phyloP scores from a whole-genome alignment of 306 rosid genomes.

The Quercus variabilis region DNA sequence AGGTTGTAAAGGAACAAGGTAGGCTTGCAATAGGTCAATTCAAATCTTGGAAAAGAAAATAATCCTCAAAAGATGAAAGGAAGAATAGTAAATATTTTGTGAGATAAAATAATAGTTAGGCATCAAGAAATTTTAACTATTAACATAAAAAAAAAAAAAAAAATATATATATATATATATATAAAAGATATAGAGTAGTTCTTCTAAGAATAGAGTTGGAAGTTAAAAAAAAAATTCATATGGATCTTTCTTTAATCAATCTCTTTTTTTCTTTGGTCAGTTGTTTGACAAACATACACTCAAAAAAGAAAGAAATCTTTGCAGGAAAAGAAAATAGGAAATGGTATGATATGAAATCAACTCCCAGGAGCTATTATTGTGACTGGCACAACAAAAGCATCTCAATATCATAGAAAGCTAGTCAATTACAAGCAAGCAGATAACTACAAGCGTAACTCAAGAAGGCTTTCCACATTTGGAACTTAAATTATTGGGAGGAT shows the following conservation, averaged over 20 bases:
- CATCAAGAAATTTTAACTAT: neutral
- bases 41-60: neutral
- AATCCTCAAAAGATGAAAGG: neutral
- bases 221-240: neutral
- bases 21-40: neutral
- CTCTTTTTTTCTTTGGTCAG: no score
- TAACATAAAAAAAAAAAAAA: neutral
- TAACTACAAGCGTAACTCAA: neutral
- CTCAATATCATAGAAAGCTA: slow-evolving; percentile 1
- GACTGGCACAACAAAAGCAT: slow-evolving; percentile 6
- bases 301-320: neutral
- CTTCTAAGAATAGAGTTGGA: no score
- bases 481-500: neutral
- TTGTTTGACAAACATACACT: neutral
- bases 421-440: slow-evolving; percentile 7
- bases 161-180: no score
- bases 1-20: neutral
- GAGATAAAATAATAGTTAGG: neutral
- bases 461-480: neutral
- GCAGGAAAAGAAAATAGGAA: neutral
- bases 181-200: no score
- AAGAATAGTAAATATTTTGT: neutral
- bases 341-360: neutral
- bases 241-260: neutral
- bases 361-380: neutral